Evolutionary conservation across 2,329 filamentous ascomycete species (phyloP), one percentile per base, ranked within the genome.

Genomic region (Colletotrichum camelliae): DNA sequence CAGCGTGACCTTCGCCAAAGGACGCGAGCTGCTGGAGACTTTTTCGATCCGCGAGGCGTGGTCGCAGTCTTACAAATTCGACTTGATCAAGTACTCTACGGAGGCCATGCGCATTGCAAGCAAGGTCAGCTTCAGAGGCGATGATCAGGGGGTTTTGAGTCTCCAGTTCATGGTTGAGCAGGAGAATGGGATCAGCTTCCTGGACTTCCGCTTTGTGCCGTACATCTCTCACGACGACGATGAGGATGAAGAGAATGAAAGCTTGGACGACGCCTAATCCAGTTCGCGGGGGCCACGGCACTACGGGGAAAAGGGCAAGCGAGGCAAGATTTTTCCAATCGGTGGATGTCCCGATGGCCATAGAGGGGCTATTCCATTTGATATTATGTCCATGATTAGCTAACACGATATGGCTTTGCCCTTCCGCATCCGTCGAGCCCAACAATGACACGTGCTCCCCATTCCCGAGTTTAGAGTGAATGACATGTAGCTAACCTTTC

Each of bases 91-190:
- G 83, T 94, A 94, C 78, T 96, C 96, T 1, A 92, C 92, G 61
- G 93, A 96, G 78, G 96, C 97, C n/a, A 98, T 99, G 96, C 93
- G 93, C 61, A 91, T 96, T 48, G 95, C 96, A 6, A 96, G 91
- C 81, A 99, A 98, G 85, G 96, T 98, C 74, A 98, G 96, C 82
- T 90, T 99, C 77, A 90, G 97, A 18, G 94, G 95, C 0, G 97
- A 99, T 84, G 89, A 91, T 3, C 95, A 98, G 82, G 96, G 97
- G 0, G 96, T 99, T 35, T 85, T 99, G 78, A 98, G 95, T 84
- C 86, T 98, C 83, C 97, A 99, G 82, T 98, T 98, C 81, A 97
- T 99, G 94, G 93, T 99, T 18, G 95, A 98, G 82, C 89, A 96
- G 57, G 95, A 97, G 77, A 90, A 91, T 8, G 90, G 91, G 29